Evolutionary conservation across 2,329 filamentous ascomycete genomes (phyloP).

Genomic region (Alternaria rosae): DNA sequence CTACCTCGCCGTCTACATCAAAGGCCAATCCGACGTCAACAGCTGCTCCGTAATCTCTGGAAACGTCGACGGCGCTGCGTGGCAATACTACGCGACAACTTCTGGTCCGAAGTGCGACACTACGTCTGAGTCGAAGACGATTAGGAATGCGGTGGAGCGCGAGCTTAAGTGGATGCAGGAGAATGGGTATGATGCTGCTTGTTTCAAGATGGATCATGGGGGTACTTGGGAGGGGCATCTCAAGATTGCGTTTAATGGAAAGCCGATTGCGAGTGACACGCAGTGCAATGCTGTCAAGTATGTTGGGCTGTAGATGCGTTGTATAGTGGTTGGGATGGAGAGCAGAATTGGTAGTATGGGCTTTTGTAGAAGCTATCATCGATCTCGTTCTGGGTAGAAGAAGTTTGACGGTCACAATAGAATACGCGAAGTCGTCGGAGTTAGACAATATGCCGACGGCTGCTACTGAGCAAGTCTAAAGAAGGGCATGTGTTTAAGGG

Average conservation of each 20-base stretch:
- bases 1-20: neutral
- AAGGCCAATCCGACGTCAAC: neutral
- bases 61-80: neutral
- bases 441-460: too few relatives aligned
- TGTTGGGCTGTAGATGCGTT: neutral
- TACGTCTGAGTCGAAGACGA: neutral
- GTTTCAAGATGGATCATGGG: neutral
- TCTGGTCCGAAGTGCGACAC: neutral
- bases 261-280: neutral
- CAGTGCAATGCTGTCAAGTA: neutral
- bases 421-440: too few relatives aligned
- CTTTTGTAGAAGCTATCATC: neutral
- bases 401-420: too few relatives aligned
- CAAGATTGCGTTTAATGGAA: neutral
- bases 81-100: neutral
- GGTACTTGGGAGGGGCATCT: neutral
- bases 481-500: too few relatives aligned
- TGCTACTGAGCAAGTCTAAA: too few relatives aligned
- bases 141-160: neutral
- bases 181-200: neutral
- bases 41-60: neutral
- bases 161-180: neutral
- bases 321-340: neutral
- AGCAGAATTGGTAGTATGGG: neutral
- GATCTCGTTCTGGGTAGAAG: neutral